Evolutionary conservation across 345 rosid species (phyloP), one percentile per base, ranked within the genome.

Genomic region (Moricandia arvensis): DNA sequence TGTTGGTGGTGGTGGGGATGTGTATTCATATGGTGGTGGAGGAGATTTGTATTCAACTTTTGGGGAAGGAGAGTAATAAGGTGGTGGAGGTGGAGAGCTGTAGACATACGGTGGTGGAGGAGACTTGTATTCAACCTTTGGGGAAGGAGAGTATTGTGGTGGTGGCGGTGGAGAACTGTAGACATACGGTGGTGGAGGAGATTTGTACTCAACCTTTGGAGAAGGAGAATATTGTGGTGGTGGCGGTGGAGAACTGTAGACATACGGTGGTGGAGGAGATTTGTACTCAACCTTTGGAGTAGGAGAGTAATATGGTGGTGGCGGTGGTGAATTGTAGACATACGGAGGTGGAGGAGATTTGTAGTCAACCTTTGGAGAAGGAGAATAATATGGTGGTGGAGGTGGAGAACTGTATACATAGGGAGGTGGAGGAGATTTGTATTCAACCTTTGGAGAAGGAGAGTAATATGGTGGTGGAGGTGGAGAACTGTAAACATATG

Each of bases 141-240:
- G 35, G 1, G 63, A 27, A 27, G 63, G 63, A 6, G 63, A 58
- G 10, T 58, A 58, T 2, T 58, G 13, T 0, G 63, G 63, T 58
- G 62, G 34, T 58, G 63, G 61, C 8, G 59, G 60, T 58, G 62
- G 63, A 2, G 63, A 58, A 1, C 63, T 58, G 35, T 58, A 58
- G 4, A 58, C 35, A 6, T 58, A 58, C 0, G 62, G 62, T 12
- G 62, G 62, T 58, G 62, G 62, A 5, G 62, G 62, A 12, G 62
- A 58, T 58, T 58, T 58, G 62, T 58, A 58, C 0, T 12, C 16
- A 26, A 6, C 17, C 34, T 58, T 58, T 0, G 62, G 62, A 0
- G 62, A 58, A 58, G 62, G 62, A 1, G 62, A 58, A 2, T 58
- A 58, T 12, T 58, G 27, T 0, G 35, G 62, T 6, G 62, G 62